phyloP scores from a whole-genome alignment of 2,329 filamentous ascomycete species.

The Fusarium mundagurra region DNA sequence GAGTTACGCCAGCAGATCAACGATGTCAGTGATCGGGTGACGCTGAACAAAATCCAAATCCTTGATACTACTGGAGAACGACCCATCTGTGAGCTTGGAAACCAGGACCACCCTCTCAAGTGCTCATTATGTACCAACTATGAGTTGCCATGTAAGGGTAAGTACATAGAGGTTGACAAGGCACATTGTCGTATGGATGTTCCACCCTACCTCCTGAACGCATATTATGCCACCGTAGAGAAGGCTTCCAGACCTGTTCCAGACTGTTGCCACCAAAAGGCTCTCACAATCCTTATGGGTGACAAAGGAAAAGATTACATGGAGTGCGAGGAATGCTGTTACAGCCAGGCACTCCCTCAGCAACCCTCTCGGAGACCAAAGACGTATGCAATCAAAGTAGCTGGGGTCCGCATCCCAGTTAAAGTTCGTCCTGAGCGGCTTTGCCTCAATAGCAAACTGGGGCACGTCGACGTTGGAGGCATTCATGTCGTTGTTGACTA shows the following conservation, averaged over 20 bases:
- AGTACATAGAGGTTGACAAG: background rate
- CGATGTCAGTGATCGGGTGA: background rate
- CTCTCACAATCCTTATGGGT: constrained; percentile 10
- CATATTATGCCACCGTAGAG: background rate
- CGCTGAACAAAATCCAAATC: background rate
- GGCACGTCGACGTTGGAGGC: constrained; percentile 19
- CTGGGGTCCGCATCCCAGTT: constrained; percentile 5
- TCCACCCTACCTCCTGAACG: background rate
- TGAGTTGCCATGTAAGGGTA: background rate
- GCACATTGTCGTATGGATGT: background rate
- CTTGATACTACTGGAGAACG: background rate
- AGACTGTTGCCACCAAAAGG: constrained; percentile 5
- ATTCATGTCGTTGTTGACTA: constrained; percentile 26
- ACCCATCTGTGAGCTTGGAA: constrained; percentile 7
- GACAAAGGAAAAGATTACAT: background rate
- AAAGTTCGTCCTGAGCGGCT: constrained; percentile 15
- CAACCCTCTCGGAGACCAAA: background rate
- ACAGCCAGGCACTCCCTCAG: background rate
- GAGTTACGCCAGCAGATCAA: background rate
- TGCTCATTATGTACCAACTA: constrained; percentile 4
- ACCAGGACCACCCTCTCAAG: background rate
- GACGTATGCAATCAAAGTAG: constrained; percentile 1
- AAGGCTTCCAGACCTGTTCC: background rate
- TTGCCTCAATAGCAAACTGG: constrained; percentile 16
- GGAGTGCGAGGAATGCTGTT: constrained; percentile 20